Evolutionary conservation across 495 filamentous ascomycete species (phyloP), one percentile per base, ranked within the genome.

Genomic region (Immersiella caudata): DNA sequence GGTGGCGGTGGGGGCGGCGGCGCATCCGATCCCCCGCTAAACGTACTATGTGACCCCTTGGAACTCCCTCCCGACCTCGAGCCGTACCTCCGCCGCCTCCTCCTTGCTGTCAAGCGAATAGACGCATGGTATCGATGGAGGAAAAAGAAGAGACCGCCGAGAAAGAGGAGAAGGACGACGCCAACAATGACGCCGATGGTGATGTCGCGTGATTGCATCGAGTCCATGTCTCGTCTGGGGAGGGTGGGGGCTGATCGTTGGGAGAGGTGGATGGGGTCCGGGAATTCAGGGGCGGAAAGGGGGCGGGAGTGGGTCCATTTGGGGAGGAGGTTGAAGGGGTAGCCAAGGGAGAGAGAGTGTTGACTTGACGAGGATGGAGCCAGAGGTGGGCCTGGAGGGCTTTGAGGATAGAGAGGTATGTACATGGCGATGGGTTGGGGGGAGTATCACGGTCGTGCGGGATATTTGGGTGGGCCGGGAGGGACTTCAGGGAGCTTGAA

Each of bases 181-280:
- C 76, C 77, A 64, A 78, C 77, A 11, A 75, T 69, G 12, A 74
- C 74, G 33, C 75, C 77, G 55, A 79, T 79, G 0, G 71, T 79
- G 60, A 70, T 70, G 59, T 79, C 77, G 50, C 71, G 71, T 49
- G 64, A n/a, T 7, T 66, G 71, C 54, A 71, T 46, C 16, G 40
- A 46, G 40, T 46, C 40, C 40, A 46, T 46, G 40, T 12, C 40
- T 46, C 40, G 40, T 2, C 2, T 46, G 9, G 11, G 40, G 40
- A 46, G 40, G 40, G 40, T 14, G 16, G 40, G 40, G 40, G 11
- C 40, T 33, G 29, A 33, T 33, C 29, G 29, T 33, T 8, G 29
- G 29, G 8, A 8, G 29, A 33, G 29, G 40, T 4, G 14, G 16
- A 46, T 14, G 40, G 4, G 40, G 40, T 46, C 40, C 5, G 40